phyloP scores from a whole-genome alignment of 2,329 filamentous ascomycete species.

The Fonsecaea erecta region DNA sequence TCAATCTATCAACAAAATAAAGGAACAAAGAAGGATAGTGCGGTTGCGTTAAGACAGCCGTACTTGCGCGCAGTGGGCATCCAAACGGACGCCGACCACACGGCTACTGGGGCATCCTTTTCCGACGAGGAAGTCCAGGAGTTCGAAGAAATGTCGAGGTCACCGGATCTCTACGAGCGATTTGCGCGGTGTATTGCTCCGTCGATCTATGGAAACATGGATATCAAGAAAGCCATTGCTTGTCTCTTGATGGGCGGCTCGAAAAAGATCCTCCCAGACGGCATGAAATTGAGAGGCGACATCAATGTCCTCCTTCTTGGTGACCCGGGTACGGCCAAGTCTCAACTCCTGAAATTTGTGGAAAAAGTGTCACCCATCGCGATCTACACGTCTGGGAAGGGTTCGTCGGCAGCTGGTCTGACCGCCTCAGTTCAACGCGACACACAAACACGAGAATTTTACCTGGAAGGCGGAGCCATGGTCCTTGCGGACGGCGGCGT shows the following conservation, averaged over 20 bases:
- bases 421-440: slow-evolving; percentile 97
- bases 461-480: slow-evolving; percentile 97
- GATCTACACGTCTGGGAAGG: slow-evolving; percentile 98
- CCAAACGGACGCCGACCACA: slow-evolving; percentile 86
- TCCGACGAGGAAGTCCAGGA: slow-evolving; percentile 97
- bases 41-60: slow-evolving; percentile 92
- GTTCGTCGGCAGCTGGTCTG: slow-evolving; percentile 94
- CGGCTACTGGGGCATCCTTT: slow-evolving; percentile 82
- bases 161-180: slow-evolving; percentile 87
- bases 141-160: slow-evolving; percentile 85
- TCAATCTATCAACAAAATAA: slow-evolving; percentile 93
- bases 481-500: slow-evolving; percentile 95
- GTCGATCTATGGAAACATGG: slow-evolving; percentile 92
- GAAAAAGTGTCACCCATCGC: slow-evolving; percentile 95
- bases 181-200: slow-evolving; percentile 94
- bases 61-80: slow-evolving; percentile 94
- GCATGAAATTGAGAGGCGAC: slow-evolving; percentile 95
- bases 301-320: slow-evolving; percentile 97
- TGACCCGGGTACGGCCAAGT: slow-evolving; percentile 98
- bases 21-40: slow-evolving; percentile 76
- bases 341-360: slow-evolving; percentile 94
- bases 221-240: slow-evolving; percentile 97
- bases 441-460: slow-evolving; percentile 90
- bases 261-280: slow-evolving; percentile 96
- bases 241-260: slow-evolving; percentile 92